Evolutionary conservation across 2,329 filamentous ascomycete species (phyloP).

Genomic region (Colletotrichum cordylinicola): DNA sequence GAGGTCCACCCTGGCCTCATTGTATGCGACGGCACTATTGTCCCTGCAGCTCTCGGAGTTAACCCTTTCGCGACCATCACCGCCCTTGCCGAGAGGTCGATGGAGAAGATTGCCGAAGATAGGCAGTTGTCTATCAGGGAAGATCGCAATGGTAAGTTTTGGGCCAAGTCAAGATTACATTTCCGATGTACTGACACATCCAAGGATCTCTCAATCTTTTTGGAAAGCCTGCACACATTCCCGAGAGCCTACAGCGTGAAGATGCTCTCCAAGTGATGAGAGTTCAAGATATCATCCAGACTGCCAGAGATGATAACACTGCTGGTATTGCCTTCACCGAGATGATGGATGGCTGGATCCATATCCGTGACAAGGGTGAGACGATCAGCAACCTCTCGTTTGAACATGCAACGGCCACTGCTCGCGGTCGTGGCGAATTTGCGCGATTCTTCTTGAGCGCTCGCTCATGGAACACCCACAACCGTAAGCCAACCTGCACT

Average conservation of each 20-base stretch:
- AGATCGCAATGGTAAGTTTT: not conserved
- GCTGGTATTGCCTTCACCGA: slow-evolving; percentile 66
- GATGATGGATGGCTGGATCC: slow-evolving; percentile 68
- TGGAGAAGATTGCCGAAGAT: slow-evolving; percentile 53
- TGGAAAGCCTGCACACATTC: slow-evolving; percentile 44
- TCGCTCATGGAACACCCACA: slow-evolving; percentile 56
- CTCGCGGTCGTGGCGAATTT: slow-evolving; percentile 56
- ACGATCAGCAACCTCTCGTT: slow-evolving; percentile 55
- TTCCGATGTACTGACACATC: not conserved
- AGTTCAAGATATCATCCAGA: slow-evolving; percentile 42
- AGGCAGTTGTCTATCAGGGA: not conserved
- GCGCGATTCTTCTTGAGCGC: slow-evolving; percentile 66
- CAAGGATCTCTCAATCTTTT: slow-evolving; percentile 58
- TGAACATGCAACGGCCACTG: slow-evolving; percentile 55
- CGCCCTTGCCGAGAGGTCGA: slow-evolving; percentile 69
- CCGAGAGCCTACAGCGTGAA: slow-evolving; percentile 37
- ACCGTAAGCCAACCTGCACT: not conserved
- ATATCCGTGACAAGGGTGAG: slow-evolving; percentile 44
- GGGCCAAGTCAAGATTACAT: accelerated
- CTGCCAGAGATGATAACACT: slow-evolving; percentile 48
- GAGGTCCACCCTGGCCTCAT: slow-evolving; percentile 64
- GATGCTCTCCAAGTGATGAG: slow-evolving; percentile 30
- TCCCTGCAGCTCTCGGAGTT: slow-evolving; percentile 67
- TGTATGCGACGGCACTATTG: slow-evolving; percentile 65
- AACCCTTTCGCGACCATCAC: slow-evolving; percentile 75